phyloP scores from a whole-genome alignment of 2,329 filamentous ascomycete genomes.

The Piedraia hortae region DNA sequence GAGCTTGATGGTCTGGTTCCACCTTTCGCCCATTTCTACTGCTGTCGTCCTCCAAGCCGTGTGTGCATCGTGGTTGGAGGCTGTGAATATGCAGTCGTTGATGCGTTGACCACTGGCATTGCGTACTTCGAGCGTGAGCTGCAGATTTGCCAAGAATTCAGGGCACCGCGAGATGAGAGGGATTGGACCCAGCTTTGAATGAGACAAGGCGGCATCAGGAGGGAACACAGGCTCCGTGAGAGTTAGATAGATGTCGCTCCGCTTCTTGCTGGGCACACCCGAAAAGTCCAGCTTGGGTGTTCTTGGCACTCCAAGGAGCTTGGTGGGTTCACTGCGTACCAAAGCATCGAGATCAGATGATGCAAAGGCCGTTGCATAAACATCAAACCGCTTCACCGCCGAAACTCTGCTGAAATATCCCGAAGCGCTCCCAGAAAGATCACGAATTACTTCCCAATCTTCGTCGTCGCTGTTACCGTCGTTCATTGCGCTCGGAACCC shows the following conservation, averaged over 20 bases:
- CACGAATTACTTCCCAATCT: constrained; percentile 44
- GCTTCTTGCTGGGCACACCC: constrained; percentile 59
- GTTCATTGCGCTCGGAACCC: constrained; percentile 30
- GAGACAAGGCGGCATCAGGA: constrained; percentile 33
- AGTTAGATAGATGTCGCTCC: constrained; percentile 89
- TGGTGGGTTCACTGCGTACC: constrained; percentile 63
- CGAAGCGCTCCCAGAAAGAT: constrained; percentile 45
- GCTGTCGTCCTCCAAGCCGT: constrained; percentile 77
- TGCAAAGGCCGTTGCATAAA: constrained; percentile 54
- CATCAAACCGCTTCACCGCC: constrained; percentile 45
- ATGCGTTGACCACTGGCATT: constrained; percentile 52
- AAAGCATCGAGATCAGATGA: constrained; percentile 51
- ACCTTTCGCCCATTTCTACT: constrained; percentile 48
- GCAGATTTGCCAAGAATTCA: constrained; percentile 44
- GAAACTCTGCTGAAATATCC: constrained; percentile 29
- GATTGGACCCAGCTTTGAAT: constrained; percentile 56
- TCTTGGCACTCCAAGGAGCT: constrained; percentile 53
- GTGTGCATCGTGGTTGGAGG: constrained; percentile 49
- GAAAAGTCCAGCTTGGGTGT: constrained; percentile 84
- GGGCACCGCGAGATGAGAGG: constrained; percentile 31
- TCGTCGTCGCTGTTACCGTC: constrained; percentile 32
- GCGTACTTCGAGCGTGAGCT: constrained; percentile 72
- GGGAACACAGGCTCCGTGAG: constrained; percentile 53
- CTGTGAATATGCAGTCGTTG: constrained; percentile 63
- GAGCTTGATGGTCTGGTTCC: constrained; percentile 71